Conservation (phyloP, 768 basidiomycete genomes). For the Agrocybe praecox region DNA sequence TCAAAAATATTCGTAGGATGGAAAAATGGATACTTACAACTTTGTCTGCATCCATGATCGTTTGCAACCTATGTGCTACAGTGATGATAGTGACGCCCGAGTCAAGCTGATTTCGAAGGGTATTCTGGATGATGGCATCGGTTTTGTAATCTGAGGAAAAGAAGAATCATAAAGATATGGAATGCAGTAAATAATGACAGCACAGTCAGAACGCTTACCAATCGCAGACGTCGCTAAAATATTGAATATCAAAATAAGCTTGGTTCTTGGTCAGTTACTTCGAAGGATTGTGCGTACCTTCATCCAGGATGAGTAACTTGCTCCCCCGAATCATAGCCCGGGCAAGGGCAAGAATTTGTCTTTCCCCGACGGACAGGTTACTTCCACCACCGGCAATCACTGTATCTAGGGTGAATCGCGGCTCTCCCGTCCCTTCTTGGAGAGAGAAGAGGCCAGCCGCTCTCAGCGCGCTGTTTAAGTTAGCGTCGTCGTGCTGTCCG, state of each 20-base stretch:
- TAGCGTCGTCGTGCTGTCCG: neutral
- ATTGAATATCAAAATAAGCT: neutral
- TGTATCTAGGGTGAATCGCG: neutral
- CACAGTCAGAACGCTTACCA: constrained; percentile 31
- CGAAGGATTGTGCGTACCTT: too few relatives aligned
- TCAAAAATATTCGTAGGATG: constrained; percentile 6
- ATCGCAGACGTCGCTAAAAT: constrained; percentile 44
- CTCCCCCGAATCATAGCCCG: neutral
- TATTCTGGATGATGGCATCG: constrained; percentile 71
- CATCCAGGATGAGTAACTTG: constrained; percentile 1
- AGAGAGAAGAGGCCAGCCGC: neutral
- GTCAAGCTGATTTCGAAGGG: constrained; percentile 68
- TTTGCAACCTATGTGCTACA: constrained; percentile 71
- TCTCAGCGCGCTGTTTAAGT: neutral
- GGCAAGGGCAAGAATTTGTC: constrained; percentile 4
- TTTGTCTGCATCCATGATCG: constrained; percentile 68
- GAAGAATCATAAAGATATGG: neutral
- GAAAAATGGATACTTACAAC: constrained; percentile 33
- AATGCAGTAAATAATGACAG: neutral
- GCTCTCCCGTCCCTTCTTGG: neutral
- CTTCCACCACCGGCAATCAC: neutral
- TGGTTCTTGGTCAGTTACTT: too few relatives aligned
- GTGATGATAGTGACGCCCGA: constrained; percentile 63
- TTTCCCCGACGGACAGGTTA: neutral
- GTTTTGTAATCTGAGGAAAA: constrained; percentile 51